These are phyloP conservation scores for Claviceps pazoutovae DNA, from an alignment of 2,329 filamentous ascomycete genomes.

Conservation along the genomic window DNA sequence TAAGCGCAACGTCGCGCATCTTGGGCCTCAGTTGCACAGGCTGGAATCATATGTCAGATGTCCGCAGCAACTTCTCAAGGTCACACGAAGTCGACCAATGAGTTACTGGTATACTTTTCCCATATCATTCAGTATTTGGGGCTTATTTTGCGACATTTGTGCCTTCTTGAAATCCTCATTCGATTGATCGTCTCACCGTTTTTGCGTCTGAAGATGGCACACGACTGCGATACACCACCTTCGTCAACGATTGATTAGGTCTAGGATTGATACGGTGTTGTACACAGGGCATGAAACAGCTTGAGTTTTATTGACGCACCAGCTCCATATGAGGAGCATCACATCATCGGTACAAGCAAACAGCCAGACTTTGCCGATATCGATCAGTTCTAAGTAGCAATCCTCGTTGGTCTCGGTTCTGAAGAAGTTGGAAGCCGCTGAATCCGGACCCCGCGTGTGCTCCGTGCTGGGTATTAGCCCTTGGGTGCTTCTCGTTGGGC, in stretches of 20 bases:
- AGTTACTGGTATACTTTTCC: too few relatives aligned
- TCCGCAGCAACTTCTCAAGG: too few relatives aligned
- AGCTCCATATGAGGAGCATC: background rate
- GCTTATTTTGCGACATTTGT: background rate
- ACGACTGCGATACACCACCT: background rate
- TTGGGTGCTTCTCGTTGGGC: too few relatives aligned
- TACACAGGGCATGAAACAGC: background rate
- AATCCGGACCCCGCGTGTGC: background rate
- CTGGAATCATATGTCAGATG: background rate
- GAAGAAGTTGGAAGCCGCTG: background rate
- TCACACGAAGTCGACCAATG: too few relatives aligned
- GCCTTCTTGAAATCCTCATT: background rate
- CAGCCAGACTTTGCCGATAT: slow-evolving; percentile 1
- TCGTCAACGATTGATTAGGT: background rate
- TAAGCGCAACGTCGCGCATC: background rate
- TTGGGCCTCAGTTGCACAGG: background rate
- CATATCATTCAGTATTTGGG: too few relatives aligned
- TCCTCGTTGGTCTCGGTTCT: background rate
- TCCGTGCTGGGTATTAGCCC: background rate
- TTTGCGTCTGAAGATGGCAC: background rate
- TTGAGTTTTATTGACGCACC: background rate
- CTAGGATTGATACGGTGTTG: background rate
- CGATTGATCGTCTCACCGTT: background rate
- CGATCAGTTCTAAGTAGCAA: background rate
- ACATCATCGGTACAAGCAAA: background rate